Conservation (phyloP, 2,329 filamentous ascomycete genomes). For the Rhynchosporium agropyri region DNA sequence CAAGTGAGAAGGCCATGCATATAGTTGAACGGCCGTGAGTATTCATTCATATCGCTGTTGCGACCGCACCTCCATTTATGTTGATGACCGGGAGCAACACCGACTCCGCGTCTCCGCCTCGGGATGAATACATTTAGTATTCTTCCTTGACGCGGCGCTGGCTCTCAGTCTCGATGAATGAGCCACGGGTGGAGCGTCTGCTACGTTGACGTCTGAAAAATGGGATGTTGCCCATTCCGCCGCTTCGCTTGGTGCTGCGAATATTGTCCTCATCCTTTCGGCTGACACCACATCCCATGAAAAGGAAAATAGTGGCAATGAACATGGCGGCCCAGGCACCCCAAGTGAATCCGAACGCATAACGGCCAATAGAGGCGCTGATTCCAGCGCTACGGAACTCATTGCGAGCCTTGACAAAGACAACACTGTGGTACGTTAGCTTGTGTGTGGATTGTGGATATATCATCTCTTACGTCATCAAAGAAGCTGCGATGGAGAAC, state of each 20-base stretch:
- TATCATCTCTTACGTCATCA: conserved; percentile 70
- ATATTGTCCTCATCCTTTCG: conserved; percentile 42
- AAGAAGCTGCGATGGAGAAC: conserved; percentile 64
- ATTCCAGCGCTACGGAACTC: conserved; percentile 60
- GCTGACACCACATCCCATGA: conserved; percentile 53
- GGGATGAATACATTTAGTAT: conserved; percentile 46
- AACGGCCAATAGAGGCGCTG: conserved; percentile 62
- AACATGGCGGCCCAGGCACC: conserved; percentile 67
- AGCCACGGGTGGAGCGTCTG: conserved; percentile 53
- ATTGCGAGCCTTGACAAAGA: conserved; percentile 70
- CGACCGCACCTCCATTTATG: background rate
- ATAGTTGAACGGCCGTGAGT: conserved; percentile 23
- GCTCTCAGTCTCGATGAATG: conserved; percentile 53
- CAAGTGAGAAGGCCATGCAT: conserved; percentile 6
- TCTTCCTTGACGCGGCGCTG: conserved; percentile 70
- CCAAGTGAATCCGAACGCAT: conserved; percentile 80
- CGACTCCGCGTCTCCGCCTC: background rate
- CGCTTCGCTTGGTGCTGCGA: conserved; percentile 25
- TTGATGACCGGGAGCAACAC: background rate
- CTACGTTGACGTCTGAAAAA: conserved; percentile 54
- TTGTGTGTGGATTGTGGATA: conserved; percentile 25
- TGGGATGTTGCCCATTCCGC: conserved; percentile 44
- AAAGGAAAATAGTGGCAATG: conserved; percentile 69
- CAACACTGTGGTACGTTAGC: conserved; percentile 48
- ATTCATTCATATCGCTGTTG: conserved; percentile 27